Conservation (phyloP, 305 asterid genomes). For the Petunia hybrid region DNA sequence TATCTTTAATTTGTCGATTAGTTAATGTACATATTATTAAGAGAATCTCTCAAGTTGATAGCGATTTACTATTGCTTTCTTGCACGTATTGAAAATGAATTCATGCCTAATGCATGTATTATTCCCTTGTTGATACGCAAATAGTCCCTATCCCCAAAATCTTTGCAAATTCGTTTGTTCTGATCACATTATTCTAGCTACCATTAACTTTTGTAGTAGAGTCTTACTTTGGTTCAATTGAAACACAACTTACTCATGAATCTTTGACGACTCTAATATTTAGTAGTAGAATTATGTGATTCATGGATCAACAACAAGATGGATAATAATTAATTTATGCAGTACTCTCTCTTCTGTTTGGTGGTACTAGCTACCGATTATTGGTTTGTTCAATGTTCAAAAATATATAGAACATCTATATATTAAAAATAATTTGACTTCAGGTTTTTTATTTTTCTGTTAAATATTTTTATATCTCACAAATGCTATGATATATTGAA, state of each 20-base stretch:
- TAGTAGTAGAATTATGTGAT: neutral
- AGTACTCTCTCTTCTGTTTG: too few relatives aligned
- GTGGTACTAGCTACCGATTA: too few relatives aligned
- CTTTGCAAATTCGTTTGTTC: neutral
- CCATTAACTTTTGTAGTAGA: neutral
- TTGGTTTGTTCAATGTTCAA: too few relatives aligned
- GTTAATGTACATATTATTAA: constrained; percentile 10
- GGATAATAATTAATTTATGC: too few relatives aligned
- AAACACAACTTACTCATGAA: neutral
- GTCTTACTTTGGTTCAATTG: neutral
- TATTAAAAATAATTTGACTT: too few relatives aligned
- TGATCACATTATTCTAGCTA: neutral
- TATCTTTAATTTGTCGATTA: constrained; percentile 11
- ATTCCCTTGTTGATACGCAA: neutral
- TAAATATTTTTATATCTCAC: too few relatives aligned
- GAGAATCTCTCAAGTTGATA: constrained; percentile 8
- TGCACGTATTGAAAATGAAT: neutral
- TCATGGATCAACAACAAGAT: neutral
- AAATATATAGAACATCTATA: too few relatives aligned
- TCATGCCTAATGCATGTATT: neutral
- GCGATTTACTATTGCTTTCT: neutral
- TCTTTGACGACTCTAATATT: neutral
- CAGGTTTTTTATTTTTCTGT: too few relatives aligned
- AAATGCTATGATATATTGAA: too few relatives aligned
- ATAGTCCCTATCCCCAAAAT: neutral